A percentile compares a stretch with the other conserved stretches of the same genome.
Conservation (phyloP, 139 green algal species). For the Volvox reticuliferus region DNA sequence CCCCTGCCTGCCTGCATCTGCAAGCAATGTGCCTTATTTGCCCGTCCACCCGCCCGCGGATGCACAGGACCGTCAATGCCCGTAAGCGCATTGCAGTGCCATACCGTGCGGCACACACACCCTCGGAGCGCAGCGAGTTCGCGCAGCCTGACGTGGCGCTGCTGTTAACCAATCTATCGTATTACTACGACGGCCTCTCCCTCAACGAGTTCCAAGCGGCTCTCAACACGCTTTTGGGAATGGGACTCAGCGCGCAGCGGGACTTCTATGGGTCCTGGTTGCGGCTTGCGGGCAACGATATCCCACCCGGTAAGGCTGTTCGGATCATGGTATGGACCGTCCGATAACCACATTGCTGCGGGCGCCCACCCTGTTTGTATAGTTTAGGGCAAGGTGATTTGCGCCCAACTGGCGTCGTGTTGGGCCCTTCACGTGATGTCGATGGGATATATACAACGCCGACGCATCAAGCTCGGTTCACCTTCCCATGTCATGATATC, state of each 20-base stretch:
- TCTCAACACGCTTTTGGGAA: neutral
- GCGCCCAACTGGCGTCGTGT: no score
- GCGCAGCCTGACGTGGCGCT: conserved; percentile 71
- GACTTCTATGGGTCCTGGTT: conserved; percentile 57
- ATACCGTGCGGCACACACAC: conserved; percentile 57
- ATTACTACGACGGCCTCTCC: conserved; percentile 67
- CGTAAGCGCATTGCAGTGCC: conserved; percentile 68
- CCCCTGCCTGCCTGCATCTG: neutral
- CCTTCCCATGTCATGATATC: no score
- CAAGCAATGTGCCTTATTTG: neutral
- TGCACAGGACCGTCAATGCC: conserved; percentile 41
- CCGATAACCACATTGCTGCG: no score
- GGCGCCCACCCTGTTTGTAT: no score
- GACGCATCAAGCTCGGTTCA: no score
- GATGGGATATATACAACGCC: no score
- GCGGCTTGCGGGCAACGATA: conserved; percentile 24
- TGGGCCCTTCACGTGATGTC: no score
- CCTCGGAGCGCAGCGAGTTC: conserved; percentile 67
- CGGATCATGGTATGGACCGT: no score
- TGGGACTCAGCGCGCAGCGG: conserved; percentile 56
- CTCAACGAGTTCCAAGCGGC: conserved; percentile 44
- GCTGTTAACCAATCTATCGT: conserved; percentile 61
- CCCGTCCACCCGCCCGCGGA: neutral
- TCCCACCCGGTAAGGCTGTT: neutral
- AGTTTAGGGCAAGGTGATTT: no score